Percentiles rank a stretch among this genome's conserved stretches.
phyloP scores from a whole-genome alignment of 2,329 filamentous ascomycete genomes.

The Cercospora sp. region DNA sequence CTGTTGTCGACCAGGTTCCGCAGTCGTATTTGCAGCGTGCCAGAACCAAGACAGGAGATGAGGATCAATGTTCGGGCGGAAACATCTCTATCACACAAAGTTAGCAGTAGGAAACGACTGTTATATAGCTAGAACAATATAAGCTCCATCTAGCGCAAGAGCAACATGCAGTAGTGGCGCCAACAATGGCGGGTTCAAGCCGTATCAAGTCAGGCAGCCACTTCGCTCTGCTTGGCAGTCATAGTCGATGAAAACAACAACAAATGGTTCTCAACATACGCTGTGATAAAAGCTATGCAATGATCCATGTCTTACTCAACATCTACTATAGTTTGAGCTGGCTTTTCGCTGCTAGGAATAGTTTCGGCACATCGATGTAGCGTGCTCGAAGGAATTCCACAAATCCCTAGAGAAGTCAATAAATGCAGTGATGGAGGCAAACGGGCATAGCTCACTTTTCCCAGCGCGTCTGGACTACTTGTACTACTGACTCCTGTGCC shows the following conservation, averaged over 20 bases:
- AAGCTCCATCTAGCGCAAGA: not conserved
- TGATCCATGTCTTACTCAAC: too few species aligned
- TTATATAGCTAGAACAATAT: not conserved
- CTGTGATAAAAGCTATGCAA: not conserved
- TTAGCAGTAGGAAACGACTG: not conserved
- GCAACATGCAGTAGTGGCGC: not conserved
- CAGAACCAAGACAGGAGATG: not conserved
- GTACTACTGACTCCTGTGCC: not conserved
- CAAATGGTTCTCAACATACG: not conserved
- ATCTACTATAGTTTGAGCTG: not conserved
- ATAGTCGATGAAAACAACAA: not conserved
- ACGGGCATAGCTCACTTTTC: not conserved
- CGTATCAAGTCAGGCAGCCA: not conserved
- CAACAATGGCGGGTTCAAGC: not conserved
- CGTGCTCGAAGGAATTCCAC: not conserved
- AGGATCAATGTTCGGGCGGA: not conserved
- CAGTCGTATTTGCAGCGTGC: not conserved
- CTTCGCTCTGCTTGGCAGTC: not conserved
- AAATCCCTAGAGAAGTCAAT: not conserved
- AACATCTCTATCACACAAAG: not conserved
- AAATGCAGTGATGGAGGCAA: not conserved
- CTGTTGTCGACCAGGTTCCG: not conserved
- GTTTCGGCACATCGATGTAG: not conserved
- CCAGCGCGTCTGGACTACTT: not conserved
- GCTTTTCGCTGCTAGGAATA: not conserved